Evolutionary conservation across 179 eudicot species (phyloP), one percentile per base, ranked within the genome.

Genomic region (Pouteria campechiana): DNA sequence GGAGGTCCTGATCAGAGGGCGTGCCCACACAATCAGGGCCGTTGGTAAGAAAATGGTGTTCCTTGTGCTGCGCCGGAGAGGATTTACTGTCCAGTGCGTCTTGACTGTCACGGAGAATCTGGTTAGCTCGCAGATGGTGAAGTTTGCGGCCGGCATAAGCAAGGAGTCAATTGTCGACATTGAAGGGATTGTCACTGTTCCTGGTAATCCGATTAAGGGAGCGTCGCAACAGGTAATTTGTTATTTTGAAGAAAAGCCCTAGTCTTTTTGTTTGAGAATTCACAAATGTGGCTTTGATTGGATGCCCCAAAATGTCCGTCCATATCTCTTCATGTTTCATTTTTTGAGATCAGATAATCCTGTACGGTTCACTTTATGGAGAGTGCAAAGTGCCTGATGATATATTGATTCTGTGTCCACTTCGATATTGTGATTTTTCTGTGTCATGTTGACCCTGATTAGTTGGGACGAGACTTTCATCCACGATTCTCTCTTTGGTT

Each of bases 11-110:
- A 36, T 89, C 0, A 46, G 88, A 6, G 97, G 95, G 2, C 63
- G 89, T 0, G 81, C 73, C 1, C 95, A 84, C 48, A 27, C 75
- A 29, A 57, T 81, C 35, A 79, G 97, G 0, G 79, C 76, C 15
- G 97, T 88, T 15, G 70, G 88, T 19, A 85, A 85, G 71, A 89
- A 89, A 55, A 75, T 84, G 76, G 85, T 77, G 17, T 89, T 89
- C 21, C 43, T 85, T 7, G 85, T 85, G 7, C 67, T 89, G 1
- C 61, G 97, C 30, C 83, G 76, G 44, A 40, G 27, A 9, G 75
- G 81, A 0, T 72, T 25, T 3, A 84, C 93, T 2, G 85, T 89
- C 8, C 97, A 89, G 62, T 89, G 97, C 44, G 80, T 85, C 36
- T 15, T 85, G 30, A 65, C 71, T 5, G 95, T 78, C 10, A 44